Conservation (phyloP, 2,329 filamentous ascomycete species). For the Scedosporium minutisporum region DNA sequence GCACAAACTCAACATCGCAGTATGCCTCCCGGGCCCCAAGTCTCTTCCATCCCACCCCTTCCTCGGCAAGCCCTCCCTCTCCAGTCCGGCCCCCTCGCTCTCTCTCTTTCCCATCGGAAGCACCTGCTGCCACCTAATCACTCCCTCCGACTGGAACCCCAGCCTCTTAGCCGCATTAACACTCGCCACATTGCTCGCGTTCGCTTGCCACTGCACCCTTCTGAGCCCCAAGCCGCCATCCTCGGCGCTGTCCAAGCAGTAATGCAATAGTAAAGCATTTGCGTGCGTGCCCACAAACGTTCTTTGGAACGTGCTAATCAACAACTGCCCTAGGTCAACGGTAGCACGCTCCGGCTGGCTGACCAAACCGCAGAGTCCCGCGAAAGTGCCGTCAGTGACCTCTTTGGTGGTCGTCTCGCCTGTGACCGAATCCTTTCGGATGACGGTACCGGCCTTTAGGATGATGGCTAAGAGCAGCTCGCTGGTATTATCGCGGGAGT, state of each 20-base stretch:
- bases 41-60: not conserved
- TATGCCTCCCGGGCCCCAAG: not conserved
- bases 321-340: conserved; percentile 4
- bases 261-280: not conserved
- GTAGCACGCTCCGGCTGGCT: conserved; percentile 7
- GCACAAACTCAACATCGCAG: not conserved
- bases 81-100: not conserved
- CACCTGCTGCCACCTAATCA: not conserved
- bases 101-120: not conserved
- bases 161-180: not conserved
- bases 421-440: not conserved
- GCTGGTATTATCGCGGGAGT: conserved; percentile 1
- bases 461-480: conserved; percentile 3
- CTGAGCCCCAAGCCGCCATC: not conserved
- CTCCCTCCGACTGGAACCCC: not conserved
- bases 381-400: conserved; percentile 5
- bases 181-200: not conserved
- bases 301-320: conserved; percentile 2
- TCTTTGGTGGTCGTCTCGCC: conserved; percentile 3
- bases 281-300: not conserved
- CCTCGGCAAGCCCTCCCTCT: not conserved
- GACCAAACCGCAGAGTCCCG: conserved; percentile 6
- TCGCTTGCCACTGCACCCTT: not conserved
- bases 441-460: conserved; percentile 4
- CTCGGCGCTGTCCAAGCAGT: not conserved